These are phyloP conservation scores for Penicillium mononematosum DNA, from an alignment of 495 filamentous ascomycete species.

Conservation along the genomic window DNA sequence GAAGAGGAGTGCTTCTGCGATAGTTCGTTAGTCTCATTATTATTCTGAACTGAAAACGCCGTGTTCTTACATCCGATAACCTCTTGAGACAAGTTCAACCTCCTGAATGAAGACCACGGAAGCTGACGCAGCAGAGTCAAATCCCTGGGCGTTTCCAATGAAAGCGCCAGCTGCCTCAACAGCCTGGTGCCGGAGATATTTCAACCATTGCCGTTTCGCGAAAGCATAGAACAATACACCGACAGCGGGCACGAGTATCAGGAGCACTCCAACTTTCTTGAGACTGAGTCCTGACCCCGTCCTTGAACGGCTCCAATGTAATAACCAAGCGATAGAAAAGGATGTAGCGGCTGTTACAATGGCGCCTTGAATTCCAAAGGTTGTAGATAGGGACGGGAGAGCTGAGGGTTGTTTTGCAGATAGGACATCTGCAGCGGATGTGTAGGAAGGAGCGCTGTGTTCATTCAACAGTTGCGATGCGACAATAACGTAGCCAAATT, in stretches of 20 bases:
- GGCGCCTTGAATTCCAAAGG: conserved; percentile 50
- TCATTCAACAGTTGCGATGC: conserved; percentile 87
- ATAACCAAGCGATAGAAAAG: conserved; percentile 69
- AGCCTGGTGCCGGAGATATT: conserved; percentile 75
- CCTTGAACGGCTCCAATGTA: conserved; percentile 60
- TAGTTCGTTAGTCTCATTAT: neutral
- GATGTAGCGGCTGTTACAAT: conserved; percentile 54
- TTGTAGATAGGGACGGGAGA: conserved; percentile 43
- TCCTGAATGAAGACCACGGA: conserved; percentile 90
- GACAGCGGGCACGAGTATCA: conserved; percentile 55
- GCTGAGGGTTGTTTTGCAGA: conserved; percentile 36
- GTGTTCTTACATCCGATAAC: conserved; percentile 76
- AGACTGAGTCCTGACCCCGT: conserved; percentile 37
- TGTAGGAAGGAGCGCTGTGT: conserved; percentile 51
- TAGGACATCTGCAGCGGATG: conserved; percentile 42
- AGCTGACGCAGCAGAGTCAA: conserved; percentile 76
- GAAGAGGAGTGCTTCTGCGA: conserved; percentile 74
- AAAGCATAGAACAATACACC: conserved; percentile 66
- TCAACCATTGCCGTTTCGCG: conserved; percentile 77
- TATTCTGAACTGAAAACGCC: neutral
- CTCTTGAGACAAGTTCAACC: conserved; percentile 91
- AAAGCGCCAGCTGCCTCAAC: conserved; percentile 71
- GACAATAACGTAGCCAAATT: conserved; percentile 93
- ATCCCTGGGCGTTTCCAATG: conserved; percentile 73
- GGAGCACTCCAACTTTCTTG: conserved; percentile 55